Base-by-base conservation (phyloP, 768 basidiomycete species). In the Suillus plorans region DNA sequence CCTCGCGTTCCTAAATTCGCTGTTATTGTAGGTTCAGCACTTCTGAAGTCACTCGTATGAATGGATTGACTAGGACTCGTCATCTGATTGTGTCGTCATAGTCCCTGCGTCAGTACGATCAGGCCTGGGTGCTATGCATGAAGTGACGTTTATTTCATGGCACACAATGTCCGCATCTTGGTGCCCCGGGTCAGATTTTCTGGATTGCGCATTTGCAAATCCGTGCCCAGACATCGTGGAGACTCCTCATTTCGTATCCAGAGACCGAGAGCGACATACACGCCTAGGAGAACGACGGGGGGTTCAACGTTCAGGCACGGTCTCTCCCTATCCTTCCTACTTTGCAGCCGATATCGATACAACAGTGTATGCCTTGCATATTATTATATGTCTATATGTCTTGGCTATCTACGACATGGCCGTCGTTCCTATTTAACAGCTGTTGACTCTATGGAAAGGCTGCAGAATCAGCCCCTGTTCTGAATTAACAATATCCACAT, bases 271-370 rank as follows among this genome's bases (percentile, higher is more conserved):
- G 5, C 47, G 47, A 49, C 45, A n/a, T 22, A 12, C 2, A 12
- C n/a, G 10, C 45, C 4, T 47, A n/a, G n/a, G 45, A 47, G 44
- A 44, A 44, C 9, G 20, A 44, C n/a, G 10, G 44, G 4, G 94
- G 94, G 36, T 37, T 37, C 10, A 31, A 31, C 31, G 91, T 92
- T 20, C 91, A 92, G 71, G 88, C 89, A 2, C 80, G 87, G 25
- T 25, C 7, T 52, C 50, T 16, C 25, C 25, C 49, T 50, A 16
- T 25, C 14, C 49, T 50, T 50, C 13, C 25, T 25, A 25, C 22
- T 25, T 50, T 14, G 49, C 25, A 8, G 25, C 22, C 22, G 22
- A 49, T 9, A 13, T 14, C 13, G 47, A 50, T 8, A 25, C 49
- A 14, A 7, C 13, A 2, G 6, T 14, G 14, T 25, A 16, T 50